phyloP scores from a whole-genome alignment of 73 alveolate species.

The Durusdinium trenchii region DNA sequence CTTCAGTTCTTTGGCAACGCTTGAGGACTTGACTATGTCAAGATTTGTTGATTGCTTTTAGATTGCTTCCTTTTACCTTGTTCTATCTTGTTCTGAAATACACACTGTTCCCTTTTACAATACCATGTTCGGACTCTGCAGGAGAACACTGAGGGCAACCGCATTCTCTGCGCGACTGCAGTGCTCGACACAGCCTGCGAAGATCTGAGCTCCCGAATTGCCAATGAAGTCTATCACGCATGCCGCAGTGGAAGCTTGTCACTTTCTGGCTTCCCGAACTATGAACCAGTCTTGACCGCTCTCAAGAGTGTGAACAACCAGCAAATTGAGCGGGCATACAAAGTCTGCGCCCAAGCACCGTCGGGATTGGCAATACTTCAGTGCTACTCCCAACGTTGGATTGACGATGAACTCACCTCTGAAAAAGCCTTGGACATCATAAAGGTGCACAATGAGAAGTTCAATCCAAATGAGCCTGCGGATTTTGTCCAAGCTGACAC shows the following conservation, averaged over 20 bases:
- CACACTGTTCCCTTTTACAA: no score
- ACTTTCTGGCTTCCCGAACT: neutral
- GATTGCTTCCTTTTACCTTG: no score
- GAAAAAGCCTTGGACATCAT: neutral
- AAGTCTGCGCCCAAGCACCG: neutral
- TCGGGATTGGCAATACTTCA: neutral
- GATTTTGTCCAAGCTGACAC: constrained; percentile 2
- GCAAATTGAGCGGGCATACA: neutral
- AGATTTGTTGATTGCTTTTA: no score
- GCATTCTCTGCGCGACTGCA: neutral
- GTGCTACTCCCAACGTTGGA: neutral
- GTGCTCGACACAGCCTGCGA: neutral
- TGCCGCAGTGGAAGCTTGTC: neutral
- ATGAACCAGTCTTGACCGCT: constrained; percentile 5
- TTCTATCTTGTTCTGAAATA: no score
- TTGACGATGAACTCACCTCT: neutral
- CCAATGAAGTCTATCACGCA: neutral
- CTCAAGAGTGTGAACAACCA: neutral
- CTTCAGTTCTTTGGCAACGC: neutral
- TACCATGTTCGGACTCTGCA: no score
- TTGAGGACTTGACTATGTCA: neutral
- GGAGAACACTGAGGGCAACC: neutral
- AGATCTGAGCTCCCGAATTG: neutral
- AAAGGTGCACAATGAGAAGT: neutral
- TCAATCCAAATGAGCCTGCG: neutral